These are phyloP conservation scores for Botryotinia convoluta DNA, from an alignment of 2,329 filamentous ascomycete species.

Conservation along the genomic window DNA sequence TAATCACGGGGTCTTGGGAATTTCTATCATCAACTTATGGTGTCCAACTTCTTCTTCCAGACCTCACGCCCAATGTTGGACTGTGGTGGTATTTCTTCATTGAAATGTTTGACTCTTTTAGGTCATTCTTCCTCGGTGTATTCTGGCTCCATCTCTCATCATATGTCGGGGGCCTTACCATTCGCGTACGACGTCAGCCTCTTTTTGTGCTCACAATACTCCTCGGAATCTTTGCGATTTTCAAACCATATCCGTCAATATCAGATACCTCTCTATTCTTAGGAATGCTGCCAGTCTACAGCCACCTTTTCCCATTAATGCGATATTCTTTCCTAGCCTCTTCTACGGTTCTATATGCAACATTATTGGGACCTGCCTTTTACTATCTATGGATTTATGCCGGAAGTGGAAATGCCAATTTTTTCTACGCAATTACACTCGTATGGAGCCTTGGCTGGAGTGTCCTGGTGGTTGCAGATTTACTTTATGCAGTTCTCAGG, in stretches of 20 bases:
- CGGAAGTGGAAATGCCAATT: constrained; percentile 96
- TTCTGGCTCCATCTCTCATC: constrained; percentile 95
- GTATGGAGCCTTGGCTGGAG: constrained; percentile 94
- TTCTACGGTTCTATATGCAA: constrained; percentile 80
- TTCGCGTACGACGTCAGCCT: constrained; percentile 81
- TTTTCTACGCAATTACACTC: constrained; percentile 98
- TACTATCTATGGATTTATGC: constrained; percentile 98
- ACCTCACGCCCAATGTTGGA: constrained; percentile 91
- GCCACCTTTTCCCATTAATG: constrained; percentile 92
- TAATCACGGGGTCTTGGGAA: constrained; percentile 79
- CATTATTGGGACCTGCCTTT: constrained; percentile 87
- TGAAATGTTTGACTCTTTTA: constrained; percentile 98
- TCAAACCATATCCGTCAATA: constrained; percentile 95
- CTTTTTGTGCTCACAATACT: constrained; percentile 82
- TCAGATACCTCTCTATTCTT: constrained; percentile 86
- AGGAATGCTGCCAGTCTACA: constrained; percentile 76
- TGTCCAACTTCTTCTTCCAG: constrained; percentile 84
- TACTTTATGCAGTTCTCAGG: constrained; percentile 81
- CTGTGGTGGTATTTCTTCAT: constrained; percentile 99
- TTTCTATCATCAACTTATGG: constrained; percentile 90
- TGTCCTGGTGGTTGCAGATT: constrained; percentile 74
- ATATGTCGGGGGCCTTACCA: constrained; percentile 82
- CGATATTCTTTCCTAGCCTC: constrained; percentile 87
- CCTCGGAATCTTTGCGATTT: constrained; percentile 86
- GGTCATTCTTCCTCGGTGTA: constrained; percentile 93